Evolutionary conservation across 768 basidiomycete genomes (phyloP).

Genomic region (Tricholoma saponaceum): DNA sequence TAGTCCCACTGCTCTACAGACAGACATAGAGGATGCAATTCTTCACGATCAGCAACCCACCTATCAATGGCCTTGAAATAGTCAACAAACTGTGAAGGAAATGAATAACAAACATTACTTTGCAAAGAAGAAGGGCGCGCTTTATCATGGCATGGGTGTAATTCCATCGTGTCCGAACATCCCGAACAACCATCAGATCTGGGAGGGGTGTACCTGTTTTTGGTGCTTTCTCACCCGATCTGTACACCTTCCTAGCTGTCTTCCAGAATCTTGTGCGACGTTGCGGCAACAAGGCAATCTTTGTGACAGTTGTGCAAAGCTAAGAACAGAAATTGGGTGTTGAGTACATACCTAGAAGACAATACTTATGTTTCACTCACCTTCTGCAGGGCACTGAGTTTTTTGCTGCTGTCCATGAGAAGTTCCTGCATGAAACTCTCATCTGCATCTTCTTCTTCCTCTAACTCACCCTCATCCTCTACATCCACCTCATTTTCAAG

Average conservation of each 20-base stretch:
- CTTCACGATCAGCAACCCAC: slow-evolving; percentile 22
- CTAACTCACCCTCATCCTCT: not conserved
- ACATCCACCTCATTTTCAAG: not conserved
- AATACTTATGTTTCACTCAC: not conserved
- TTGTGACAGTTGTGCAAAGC: not conserved
- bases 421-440: not conserved
- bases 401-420: not conserved
- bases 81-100: not conserved
- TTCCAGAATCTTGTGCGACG: not conserved
- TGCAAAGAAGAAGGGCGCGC: slow-evolving; percentile 8
- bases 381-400: not conserved
- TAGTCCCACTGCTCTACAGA: slow-evolving; percentile 16
- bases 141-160: not conserved
- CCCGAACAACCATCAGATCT: not conserved
- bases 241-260: not conserved
- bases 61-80: slow-evolving; percentile 24
- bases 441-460: not conserved
- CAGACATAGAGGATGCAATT: slow-evolving; percentile 13
- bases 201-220: not conserved
- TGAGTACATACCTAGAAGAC: not conserved
- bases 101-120: slow-evolving; percentile 16
- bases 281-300: slow-evolving; percentile 2
- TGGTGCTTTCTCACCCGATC: not conserved
- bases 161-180: not conserved
- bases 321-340: not conserved